phyloP scores from a whole-genome alignment of 805 yeast genomes.

The Kodamaea hsintzibuensis region DNA sequence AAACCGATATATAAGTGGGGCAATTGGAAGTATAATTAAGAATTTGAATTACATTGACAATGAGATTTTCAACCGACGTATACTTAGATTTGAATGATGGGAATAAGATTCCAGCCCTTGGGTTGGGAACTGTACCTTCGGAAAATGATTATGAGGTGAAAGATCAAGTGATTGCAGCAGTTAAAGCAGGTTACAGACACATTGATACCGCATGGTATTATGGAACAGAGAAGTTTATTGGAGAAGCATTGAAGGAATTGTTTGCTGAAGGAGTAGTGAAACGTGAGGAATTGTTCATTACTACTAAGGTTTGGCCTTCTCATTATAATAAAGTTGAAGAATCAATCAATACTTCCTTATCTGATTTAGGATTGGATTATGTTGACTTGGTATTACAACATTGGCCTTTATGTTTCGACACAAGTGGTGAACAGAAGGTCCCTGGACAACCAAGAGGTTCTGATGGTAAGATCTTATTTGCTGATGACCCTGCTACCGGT shows the following conservation, averaged over 20 bases:
- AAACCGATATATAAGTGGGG: not conserved
- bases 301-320: constrained; percentile 47
- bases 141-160: constrained; percentile 31
- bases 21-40: not conserved
- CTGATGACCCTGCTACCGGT: constrained; percentile 37
- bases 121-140: constrained; percentile 54
- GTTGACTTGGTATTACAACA: constrained; percentile 50
- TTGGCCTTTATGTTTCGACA: constrained; percentile 50
- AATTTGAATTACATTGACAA: not conserved
- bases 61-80: constrained; percentile 34
- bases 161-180: constrained; percentile 36
- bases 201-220: constrained; percentile 56
- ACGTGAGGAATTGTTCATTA: constrained; percentile 46
- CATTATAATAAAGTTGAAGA: constrained; percentile 40
- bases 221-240: constrained; percentile 44
- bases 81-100: constrained; percentile 57
- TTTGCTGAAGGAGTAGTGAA: constrained; percentile 48
- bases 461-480: constrained; percentile 34
- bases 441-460: constrained; percentile 39
- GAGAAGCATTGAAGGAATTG: constrained; percentile 48
- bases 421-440: constrained; percentile 26
- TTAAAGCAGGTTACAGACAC: constrained; percentile 49
- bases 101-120: constrained; percentile 60
- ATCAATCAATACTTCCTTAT: constrained; percentile 43
- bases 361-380: constrained; percentile 43